Percentiles rank a stretch among this genome's conserved stretches.
Evolutionary conservation across 495 filamentous ascomycete genomes (phyloP).

Genomic region (Aspergillus campestris): DNA sequence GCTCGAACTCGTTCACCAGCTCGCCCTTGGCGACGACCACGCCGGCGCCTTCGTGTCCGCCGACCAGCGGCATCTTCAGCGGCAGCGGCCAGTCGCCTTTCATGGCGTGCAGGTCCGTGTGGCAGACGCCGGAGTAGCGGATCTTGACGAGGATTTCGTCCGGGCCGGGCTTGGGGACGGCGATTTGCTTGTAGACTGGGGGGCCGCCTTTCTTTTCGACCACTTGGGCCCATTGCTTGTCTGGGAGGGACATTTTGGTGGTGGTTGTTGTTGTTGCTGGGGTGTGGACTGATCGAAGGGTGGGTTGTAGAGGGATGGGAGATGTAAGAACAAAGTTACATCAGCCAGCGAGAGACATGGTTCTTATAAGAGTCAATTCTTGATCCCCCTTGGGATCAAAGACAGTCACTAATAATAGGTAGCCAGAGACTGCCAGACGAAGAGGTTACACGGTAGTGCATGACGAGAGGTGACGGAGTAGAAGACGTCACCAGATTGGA

Average conservation of each 20-base stretch:
- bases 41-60: constrained; percentile 90
- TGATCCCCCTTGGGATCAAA: too few relatives aligned
- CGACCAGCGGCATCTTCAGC: constrained; percentile 75
- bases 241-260: constrained; percentile 45
- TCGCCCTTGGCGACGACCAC: constrained; percentile 72
- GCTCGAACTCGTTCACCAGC: constrained; percentile 61
- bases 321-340: neutral
- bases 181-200: constrained; percentile 72
- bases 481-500: neutral
- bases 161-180: constrained; percentile 66
- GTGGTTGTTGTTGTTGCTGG: neutral
- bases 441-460: neutral
- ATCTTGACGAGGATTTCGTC: constrained; percentile 89
- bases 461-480: neutral
- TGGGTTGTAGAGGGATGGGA: too few relatives aligned
- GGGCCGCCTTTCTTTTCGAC: constrained; percentile 69
- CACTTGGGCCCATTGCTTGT: constrained; percentile 80
- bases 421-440: too few relatives aligned
- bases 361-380: constrained; percentile 1
- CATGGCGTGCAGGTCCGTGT: constrained; percentile 79
- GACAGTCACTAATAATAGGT: too few relatives aligned
- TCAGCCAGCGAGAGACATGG: neutral
- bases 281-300: too few relatives aligned
- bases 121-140: constrained; percentile 89
- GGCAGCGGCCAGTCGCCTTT: constrained; percentile 81